Evolutionary conservation across 2,329 filamentous ascomycete genomes (phyloP), one percentile per base, ranked within the genome.

Genomic region (Diaporthe ampelina): DNA sequence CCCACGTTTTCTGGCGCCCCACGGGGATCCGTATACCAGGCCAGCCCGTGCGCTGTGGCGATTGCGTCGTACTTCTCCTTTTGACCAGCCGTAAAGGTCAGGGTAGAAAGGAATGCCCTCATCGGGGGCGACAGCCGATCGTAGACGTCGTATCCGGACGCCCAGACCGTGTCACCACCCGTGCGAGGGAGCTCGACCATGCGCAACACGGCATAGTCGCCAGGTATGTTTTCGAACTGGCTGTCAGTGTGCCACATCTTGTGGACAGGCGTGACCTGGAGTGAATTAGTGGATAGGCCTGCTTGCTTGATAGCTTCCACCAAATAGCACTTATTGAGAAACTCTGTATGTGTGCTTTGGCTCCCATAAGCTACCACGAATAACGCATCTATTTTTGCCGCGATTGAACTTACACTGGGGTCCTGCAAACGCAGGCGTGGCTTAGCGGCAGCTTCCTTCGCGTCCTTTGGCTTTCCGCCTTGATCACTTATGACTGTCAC

Each of bases 111-210:
- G 80, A 92, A 92, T 26, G 83, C 83, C 74, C 89, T 89, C 72
- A 89, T 88, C 0, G 88, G 83, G 2, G 84, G 83, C 4, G 88
- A 91, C 73, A 93, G 85, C 40, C 90, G 87, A 78, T 93, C 91
- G 78, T 92, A 93, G 15, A 92, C 82, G 77, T 93, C 91, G 79
- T 93, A 93, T 0, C 90, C 91, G 0, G 90, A 91, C 0, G 91
- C 91, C 91, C 91, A 93, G 7, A 93, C 86, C 0, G 91, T 93
- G 80, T 89, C 87, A 84, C 84, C 89, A 29, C 54, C 54, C 0
- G 87, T 89, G 72, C 84, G 83, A 4, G 90, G 90, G 1, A 91
- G 81, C 77, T 90, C 81, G 0, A 84, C 86, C 4, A 92, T 80
- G 0, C 88, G 82, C 1, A 93, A 83, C 0, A 89, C 85, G 0